These are phyloP conservation scores for Chlamydomonas schloesseri DNA, from an alignment of 139 green algal genomes.

Conservation along the genomic window DNA sequence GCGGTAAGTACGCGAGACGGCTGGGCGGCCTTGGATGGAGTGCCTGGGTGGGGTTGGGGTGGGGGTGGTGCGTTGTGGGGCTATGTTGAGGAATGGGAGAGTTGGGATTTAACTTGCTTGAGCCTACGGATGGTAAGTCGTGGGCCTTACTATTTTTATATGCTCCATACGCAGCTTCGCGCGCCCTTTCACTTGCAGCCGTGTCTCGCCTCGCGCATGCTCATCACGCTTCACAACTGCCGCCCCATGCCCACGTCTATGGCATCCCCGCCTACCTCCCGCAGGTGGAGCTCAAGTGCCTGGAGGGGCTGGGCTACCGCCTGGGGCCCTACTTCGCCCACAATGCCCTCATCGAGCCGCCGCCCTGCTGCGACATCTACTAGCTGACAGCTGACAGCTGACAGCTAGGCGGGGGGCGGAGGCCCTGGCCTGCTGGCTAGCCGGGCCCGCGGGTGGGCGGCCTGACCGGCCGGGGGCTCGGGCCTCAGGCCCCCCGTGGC, in stretches of 20 bases:
- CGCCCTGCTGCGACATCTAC: slow-evolving; percentile 30
- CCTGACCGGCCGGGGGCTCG: too few species aligned
- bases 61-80: neutral
- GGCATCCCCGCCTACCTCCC: too few species aligned
- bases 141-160: too few species aligned
- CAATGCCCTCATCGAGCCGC: slow-evolving; percentile 18
- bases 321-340: slow-evolving; percentile 58
- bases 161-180: too few species aligned
- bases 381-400: neutral
- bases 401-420: neutral
- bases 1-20: neutral
- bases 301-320: slow-evolving; percentile 56
- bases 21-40: neutral
- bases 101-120: neutral
- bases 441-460: too few species aligned
- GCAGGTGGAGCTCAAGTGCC: slow-evolving; percentile 60
- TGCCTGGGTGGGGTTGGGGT: neutral
- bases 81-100: too few species aligned
- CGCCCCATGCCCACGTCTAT: too few species aligned
- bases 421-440: too few species aligned
- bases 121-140: neutral
- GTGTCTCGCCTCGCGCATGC: neutral
- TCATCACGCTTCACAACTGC: too few species aligned
- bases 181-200: too few species aligned
- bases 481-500: too few species aligned